phyloP scores from a whole-genome alignment of 73 alveolate species.

The Paramecium bursaria region DNA sequence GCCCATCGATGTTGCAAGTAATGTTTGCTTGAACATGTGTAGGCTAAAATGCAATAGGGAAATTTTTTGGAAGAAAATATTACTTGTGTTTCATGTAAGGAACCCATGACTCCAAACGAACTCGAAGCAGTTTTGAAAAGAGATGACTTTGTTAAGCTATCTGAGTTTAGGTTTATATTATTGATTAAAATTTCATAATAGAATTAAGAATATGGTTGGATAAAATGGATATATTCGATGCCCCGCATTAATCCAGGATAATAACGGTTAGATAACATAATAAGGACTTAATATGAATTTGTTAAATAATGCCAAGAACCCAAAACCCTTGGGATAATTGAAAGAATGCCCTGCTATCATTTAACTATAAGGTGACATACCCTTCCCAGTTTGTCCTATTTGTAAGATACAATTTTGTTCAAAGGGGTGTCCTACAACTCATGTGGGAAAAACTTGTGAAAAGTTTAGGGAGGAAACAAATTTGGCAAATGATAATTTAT shows the following conservation, averaged over 20 bases:
- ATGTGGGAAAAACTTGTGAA: conserved; percentile 18
- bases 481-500: too few species aligned
- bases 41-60: background rate
- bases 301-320: too few species aligned
- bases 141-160: too few species aligned
- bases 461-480: background rate
- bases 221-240: background rate
- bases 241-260: background rate
- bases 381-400: background rate
- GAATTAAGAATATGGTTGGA: background rate
- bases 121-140: too few species aligned
- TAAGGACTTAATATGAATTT: too few species aligned
- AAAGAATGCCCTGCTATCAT: background rate
- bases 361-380: background rate
- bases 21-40: background rate
- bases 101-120: too few species aligned
- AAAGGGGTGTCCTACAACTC: conserved; percentile 23
- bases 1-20: conserved; percentile 7
- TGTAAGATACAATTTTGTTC: conserved; percentile 17
- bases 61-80: background rate
- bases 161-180: too few species aligned
- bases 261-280: background rate
- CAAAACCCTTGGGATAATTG: background rate
- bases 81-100: background rate
- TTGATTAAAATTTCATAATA: too few species aligned